Conservation (phyloP, 441 rosid species). For the Euphorbia corollata region DNA sequence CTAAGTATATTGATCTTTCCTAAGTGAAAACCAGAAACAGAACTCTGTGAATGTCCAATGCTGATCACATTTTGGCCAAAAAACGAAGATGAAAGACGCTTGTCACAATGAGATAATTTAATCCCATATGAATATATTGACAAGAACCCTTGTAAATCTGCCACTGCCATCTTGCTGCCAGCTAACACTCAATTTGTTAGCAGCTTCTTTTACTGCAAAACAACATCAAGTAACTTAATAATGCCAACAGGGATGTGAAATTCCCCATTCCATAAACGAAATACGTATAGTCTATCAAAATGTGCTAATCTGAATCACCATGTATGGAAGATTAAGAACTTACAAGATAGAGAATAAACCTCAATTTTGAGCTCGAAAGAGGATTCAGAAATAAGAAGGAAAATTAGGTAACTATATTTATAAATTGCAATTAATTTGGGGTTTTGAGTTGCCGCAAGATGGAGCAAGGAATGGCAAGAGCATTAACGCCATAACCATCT, state of each 20-base stretch:
- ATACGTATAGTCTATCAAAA: background rate
- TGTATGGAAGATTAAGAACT: background rate
- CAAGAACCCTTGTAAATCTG: conserved; percentile 27
- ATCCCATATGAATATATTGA: conserved; percentile 22
- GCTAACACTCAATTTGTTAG: conserved; percentile 1
- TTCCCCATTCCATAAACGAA: background rate
- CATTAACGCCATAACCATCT: conserved; percentile 18
- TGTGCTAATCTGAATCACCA: background rate
- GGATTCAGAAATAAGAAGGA: conserved; percentile 7
- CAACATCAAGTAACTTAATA: background rate
- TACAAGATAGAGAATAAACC: background rate
- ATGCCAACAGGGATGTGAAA: background rate
- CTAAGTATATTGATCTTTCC: conserved; percentile 19
- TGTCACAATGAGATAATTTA: conserved; percentile 23
- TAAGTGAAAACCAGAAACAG: conserved; percentile 22
- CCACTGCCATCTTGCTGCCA: conserved; percentile 16
- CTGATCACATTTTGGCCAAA: conserved; percentile 23
- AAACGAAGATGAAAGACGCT: conserved; percentile 29
- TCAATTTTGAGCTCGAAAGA: background rate
- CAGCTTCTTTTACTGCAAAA: conserved; percentile 15
- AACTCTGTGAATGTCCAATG: conserved; percentile 11
- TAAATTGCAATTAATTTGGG: conserved; percentile 4
- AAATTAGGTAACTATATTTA: background rate
- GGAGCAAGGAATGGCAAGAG: conserved; percentile 46
- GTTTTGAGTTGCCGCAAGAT: conserved; percentile 34